Base-by-base conservation (phyloP, 1,284 basidiomycete genomes). In the Anthracocystis setariae region DNA sequence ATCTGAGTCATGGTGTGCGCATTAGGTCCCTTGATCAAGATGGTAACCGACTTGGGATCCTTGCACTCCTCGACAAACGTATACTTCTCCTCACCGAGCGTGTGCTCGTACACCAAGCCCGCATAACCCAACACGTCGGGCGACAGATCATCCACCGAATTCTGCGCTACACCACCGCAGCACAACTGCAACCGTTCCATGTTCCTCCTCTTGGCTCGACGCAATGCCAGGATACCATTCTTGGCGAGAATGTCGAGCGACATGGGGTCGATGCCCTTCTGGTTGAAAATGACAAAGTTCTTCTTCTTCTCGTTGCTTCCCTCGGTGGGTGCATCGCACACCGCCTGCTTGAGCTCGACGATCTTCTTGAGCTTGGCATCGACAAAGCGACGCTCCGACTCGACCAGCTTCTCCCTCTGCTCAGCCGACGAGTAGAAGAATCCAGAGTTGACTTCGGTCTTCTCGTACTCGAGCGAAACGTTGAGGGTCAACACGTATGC, bases 381-480 rank as follows among this genome's bases (percentile, higher is more conserved):
- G 46, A 95, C 91, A 83, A 95, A 95, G 63, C 89, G 88, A 56
- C 96, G 89, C 83, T 99, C 96, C 3, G 93, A 94, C 85, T 99
- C 96, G 65, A 98, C 94, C 13, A 99, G 90, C 86, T 98, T 98
- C 85, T 98, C 95, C 39, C 96, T 90, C 85, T 99, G 96, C 82
- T 98, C 96, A 13, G 96, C 92, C 2, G 93, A 94, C 4, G 94
- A 97, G 85, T 99, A 99, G 88, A 98, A 99, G 88, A 99, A 99
- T 20, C 94, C 90, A 46, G 96, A 98, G 87, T 99, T 99, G 83
- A 99, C 93, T 87, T 99, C 96, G 92, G 96, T 99, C 87, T 98
- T 98, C 84, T 99, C 96, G 84, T 98, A 99, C 84, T 99, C 96
- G 75, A 99, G 86, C 82, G 92, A 95, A 79, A 98, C 96, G 85